Evolutionary conservation across 2,329 filamentous ascomycete species (phyloP), one percentile per base, ranked within the genome.

Genomic region (Reticulascus tulasneorum): DNA sequence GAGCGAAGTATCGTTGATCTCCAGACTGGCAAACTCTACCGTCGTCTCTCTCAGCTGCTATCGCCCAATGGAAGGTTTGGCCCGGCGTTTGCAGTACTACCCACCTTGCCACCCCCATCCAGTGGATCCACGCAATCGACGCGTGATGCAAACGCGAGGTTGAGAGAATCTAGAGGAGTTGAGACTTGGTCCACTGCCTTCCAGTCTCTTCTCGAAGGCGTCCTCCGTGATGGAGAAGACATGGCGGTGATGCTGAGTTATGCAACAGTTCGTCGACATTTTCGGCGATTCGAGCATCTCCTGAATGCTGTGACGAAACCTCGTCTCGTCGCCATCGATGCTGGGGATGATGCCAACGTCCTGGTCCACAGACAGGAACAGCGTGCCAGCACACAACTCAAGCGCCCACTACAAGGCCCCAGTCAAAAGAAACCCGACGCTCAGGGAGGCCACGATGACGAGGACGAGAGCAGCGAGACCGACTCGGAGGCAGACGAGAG

Each of bases 201-300:
- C 36, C 67, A 75, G 24, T 59, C 64, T 4, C 55, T 82, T 36
- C 52, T 82, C 8, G 78, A 82, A 45, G 64, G 64, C 1, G 59
- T 76, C 4, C 53, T 82, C 13, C 62, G 75, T 9, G 79, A 82
- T 44, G 75, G 69, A 1, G 78, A 83, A 51, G 77, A 81, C 44
- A 67, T 75, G 59, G 65, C 68, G 1, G 64, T 83, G 4, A 67
- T 70, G 17, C 58, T 82, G n/a, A 69, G 69, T 5, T 83, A 82
- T 46, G 62, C 68, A 17, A 55, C 63, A 5, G 69, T 83, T 4
- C 63, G 79, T 31, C 54, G 56, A 10, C 71, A 77, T n/a, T 71
- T 75, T 37, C 52, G 60, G 23, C 63, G 71, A 9, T 62, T 78
- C 18, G 55, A 63, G 9, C 62, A 69, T 36, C 38, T 69, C 4